Percentiles rank a stretch among this genome's conserved stretches.
These are phyloP conservation scores for Chlorella vulgaris DNA, from an alignment of 139 green algal genomes.

Conservation along the genomic window DNA sequence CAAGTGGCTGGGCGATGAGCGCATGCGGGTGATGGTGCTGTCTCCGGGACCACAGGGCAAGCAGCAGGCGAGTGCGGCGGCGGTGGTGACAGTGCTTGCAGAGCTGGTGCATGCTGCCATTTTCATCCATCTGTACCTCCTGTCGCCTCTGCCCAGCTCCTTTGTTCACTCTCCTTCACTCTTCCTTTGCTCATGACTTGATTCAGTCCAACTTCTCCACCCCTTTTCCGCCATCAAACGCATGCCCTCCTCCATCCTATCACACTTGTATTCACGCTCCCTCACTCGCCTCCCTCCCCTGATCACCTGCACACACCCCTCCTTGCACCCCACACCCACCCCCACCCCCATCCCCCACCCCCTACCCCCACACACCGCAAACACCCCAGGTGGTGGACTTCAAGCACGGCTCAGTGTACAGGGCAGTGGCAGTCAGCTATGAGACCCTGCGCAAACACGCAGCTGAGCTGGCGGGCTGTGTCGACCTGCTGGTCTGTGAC, in stretches of 20 bases:
- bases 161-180: background rate
- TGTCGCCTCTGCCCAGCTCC: background rate
- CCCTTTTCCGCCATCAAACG: too few relatives aligned
- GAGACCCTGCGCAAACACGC: slow-evolving; percentile 62
- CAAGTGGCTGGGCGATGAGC: slow-evolving; percentile 86
- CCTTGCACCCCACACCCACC: background rate
- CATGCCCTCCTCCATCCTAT: background rate
- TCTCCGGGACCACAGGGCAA: slow-evolving; percentile 42
- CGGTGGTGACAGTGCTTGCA: background rate
- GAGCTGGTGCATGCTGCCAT: background rate
- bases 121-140: background rate
- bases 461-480: slow-evolving; percentile 49
- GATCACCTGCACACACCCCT: background rate
- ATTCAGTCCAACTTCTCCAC: too few relatives aligned
- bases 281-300: background rate
- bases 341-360: background rate
- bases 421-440: slow-evolving; percentile 47
- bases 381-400: slow-evolving; percentile 53
- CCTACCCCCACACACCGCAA: background rate
- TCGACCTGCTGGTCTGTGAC: slow-evolving; percentile 84
- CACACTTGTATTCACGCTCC: background rate
- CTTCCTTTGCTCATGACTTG: background rate
- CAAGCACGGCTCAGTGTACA: slow-evolving; percentile 38
- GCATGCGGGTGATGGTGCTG: slow-evolving; percentile 60
- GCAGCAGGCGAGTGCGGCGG: slow-evolving; percentile 36